Percentiles rank a stretch among this genome's conserved stretches.
These are phyloP conservation scores for Aspergillus egyptiacus DNA, from an alignment of 495 filamentous ascomycete genomes.

Conservation along the genomic window DNA sequence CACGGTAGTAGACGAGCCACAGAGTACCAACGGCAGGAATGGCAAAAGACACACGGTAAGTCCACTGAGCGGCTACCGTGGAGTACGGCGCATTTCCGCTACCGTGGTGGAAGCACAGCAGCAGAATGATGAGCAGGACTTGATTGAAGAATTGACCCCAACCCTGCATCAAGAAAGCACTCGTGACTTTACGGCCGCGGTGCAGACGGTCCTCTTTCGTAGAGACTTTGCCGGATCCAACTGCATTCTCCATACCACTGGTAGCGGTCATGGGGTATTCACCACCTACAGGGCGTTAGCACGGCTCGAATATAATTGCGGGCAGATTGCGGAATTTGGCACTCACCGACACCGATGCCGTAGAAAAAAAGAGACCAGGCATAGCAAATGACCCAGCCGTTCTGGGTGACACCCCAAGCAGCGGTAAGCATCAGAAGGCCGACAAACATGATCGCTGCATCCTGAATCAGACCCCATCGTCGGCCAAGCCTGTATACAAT, in stretches of 20 bases:
- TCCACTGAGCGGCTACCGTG: constrained; percentile 66
- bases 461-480: constrained; percentile 87
- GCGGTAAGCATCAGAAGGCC: constrained; percentile 82
- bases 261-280: constrained; percentile 96
- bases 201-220: constrained; percentile 86
- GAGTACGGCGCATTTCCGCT: constrained; percentile 68
- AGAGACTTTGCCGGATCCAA: constrained; percentile 76
- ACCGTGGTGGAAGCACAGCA: constrained; percentile 75
- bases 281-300: constrained; percentile 40
- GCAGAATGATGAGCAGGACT: constrained; percentile 69
- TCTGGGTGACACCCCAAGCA: constrained; percentile 73
- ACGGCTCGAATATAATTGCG: neutral
- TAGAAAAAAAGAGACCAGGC: constrained; percentile 88
- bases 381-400: constrained; percentile 93
- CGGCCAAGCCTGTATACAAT: constrained; percentile 59
- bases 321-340: neutral
- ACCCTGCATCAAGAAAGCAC: constrained; percentile 93
- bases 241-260: constrained; percentile 88
- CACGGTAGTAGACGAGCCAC: constrained; percentile 90
- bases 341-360: constrained; percentile 72
- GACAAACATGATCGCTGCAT: constrained; percentile 86
- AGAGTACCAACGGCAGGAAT: constrained; percentile 79
- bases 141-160: constrained; percentile 96
- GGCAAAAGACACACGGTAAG: constrained; percentile 78
- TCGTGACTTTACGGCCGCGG: constrained; percentile 86